These are phyloP conservation scores for Zasmidium citrigriseum DNA, from an alignment of 2,329 filamentous ascomycete genomes.

Conservation along the genomic window DNA sequence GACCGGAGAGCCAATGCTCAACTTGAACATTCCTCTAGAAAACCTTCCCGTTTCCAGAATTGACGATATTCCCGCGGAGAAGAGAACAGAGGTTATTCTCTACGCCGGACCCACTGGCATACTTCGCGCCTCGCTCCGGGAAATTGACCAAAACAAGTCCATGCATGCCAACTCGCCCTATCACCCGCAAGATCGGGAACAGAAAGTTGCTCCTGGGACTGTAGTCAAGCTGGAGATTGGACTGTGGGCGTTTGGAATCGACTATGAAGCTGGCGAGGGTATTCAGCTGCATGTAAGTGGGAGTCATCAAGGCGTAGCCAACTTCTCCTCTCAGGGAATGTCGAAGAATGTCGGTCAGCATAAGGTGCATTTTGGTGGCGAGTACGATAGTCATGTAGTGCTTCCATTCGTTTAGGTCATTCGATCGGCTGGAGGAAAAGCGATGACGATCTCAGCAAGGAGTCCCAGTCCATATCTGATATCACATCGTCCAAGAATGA, in stretches of 20 bases:
- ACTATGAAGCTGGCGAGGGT: slow-evolving; percentile 46
- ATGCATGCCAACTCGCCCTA: neutral
- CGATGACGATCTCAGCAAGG: no score
- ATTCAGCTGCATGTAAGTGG: slow-evolving; percentile 11
- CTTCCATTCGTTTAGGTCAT: no score
- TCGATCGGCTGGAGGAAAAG: no score
- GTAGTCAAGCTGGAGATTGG: slow-evolving; percentile 50
- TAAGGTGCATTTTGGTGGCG: neutral
- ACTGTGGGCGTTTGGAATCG: slow-evolving; percentile 49
- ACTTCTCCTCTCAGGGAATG: neutral
- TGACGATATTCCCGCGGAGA: slow-evolving; percentile 58
- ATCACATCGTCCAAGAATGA: no score
- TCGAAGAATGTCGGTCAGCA: neutral
- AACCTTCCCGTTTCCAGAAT: slow-evolving; percentile 34
- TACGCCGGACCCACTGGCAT: slow-evolving; percentile 31
- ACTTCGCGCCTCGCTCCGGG: no score
- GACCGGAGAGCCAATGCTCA: slow-evolving; percentile 6
- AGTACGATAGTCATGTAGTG: no score
- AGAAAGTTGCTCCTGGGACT: slow-evolving; percentile 42
- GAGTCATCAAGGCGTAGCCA: neutral
- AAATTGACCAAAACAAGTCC: slow-evolving; percentile 33
- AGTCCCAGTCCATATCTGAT: no score
- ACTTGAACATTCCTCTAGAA: slow-evolving; percentile 16
- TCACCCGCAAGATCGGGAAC: slow-evolving; percentile 42
- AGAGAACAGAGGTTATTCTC: no score